phyloP scores from a whole-genome alignment of 208 protist species.

The Crithidia sp. region DNA sequence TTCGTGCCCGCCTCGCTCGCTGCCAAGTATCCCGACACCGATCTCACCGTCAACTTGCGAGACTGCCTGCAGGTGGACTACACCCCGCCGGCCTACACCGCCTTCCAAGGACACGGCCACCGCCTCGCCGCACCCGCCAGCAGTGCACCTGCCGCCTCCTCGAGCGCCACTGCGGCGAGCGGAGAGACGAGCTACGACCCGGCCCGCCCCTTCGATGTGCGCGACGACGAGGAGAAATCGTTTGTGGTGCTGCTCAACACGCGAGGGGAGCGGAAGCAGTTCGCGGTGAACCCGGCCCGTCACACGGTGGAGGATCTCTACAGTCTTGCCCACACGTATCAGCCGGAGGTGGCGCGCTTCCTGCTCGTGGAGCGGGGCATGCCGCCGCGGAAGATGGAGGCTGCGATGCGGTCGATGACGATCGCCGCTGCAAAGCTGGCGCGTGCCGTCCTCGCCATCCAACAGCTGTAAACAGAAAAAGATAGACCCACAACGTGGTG shows the following conservation, averaged over 20 bases:
- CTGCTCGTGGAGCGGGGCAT: constrained; percentile 67
- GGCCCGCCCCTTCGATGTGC: constrained; percentile 34
- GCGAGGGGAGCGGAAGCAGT: constrained; percentile 57
- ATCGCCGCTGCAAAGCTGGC: constrained; percentile 69
- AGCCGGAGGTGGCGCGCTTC: constrained; percentile 49
- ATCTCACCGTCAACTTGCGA: constrained; percentile 62
- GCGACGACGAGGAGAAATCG: constrained; percentile 52
- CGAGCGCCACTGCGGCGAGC: not conserved
- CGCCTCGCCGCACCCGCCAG: constrained; percentile 38
- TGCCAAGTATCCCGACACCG: constrained; percentile 59
- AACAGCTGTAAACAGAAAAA: constrained; percentile 28
- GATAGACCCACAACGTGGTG: not conserved
- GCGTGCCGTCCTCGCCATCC: constrained; percentile 67
- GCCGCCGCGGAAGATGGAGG: constrained; percentile 63
- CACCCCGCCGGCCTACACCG: constrained; percentile 40
- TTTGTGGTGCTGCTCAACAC: constrained; percentile 71
- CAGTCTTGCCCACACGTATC: constrained; percentile 45
- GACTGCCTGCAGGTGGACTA: constrained; percentile 65
- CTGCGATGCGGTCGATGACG: constrained; percentile 38
- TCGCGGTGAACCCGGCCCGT: constrained; percentile 72
- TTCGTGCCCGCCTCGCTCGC: constrained; percentile 59
- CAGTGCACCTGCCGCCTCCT: not conserved
- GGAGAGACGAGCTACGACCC: constrained; percentile 17
- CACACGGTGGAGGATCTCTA: constrained; percentile 85
- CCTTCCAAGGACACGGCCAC: constrained; percentile 70